phyloP scores from a whole-genome alignment of 352 stramenopile species.

The Phytophthora colocasiae region DNA sequence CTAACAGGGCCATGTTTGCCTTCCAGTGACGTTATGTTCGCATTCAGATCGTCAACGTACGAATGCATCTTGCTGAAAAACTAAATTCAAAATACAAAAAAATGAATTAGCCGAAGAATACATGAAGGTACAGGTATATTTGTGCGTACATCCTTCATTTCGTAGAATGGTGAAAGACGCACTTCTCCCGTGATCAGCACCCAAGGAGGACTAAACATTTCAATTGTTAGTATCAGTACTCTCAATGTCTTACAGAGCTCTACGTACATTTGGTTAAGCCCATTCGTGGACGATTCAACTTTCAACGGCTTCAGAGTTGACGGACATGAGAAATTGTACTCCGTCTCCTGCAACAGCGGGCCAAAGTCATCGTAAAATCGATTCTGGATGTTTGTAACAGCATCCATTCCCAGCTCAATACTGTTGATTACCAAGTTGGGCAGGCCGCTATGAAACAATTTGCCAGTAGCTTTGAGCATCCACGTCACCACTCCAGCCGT shows the following conservation, averaged over 20 bases:
- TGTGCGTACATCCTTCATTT: neutral
- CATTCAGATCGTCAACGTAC: conserved; percentile 91
- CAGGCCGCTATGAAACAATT: neutral
- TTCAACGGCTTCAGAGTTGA: conserved; percentile 84
- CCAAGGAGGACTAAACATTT: neutral
- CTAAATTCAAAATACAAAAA: neutral
- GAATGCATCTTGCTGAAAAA: conserved; percentile 59
- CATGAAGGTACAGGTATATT: conserved; percentile 54
- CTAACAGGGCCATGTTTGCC: neutral
- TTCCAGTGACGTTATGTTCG: conserved; percentile 3
- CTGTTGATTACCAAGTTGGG: neutral
- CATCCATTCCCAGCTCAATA: neutral
- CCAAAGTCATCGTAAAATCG: conserved; percentile 1
- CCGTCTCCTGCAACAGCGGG: conserved; percentile 77
- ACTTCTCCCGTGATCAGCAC: neutral
- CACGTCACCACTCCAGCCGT: neutral
- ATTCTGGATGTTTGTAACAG: neutral
- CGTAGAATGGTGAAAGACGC: neutral
- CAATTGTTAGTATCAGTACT: neutral
- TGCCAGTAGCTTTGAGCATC: neutral
- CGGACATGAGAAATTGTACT: conserved; percentile 89
- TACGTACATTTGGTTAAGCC: conserved; percentile 36
- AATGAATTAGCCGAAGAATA: neutral
- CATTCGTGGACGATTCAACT: conserved; percentile 70
- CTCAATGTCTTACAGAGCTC: neutral